phyloP scores from a whole-genome alignment of 345 rosid genomes.

The Atalantia buxifolia region DNA sequence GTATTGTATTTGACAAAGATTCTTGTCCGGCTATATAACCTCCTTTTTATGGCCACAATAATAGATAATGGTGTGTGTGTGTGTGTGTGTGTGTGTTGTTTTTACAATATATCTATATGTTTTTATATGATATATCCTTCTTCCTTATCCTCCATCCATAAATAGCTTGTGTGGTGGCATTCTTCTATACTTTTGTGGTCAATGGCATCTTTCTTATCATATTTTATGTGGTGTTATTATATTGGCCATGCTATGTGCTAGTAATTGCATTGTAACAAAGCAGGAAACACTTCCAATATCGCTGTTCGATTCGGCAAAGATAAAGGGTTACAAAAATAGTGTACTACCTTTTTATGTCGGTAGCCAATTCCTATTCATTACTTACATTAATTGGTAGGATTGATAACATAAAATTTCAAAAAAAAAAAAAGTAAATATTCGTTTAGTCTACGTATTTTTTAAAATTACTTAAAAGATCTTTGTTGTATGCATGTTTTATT shows the following conservation, averaged over 20 bases:
- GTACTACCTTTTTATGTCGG: too few relatives aligned
- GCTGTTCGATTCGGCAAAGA: too few relatives aligned
- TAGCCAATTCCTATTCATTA: too few relatives aligned
- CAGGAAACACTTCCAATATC: neutral
- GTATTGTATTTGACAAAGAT: neutral
- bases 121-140: too few relatives aligned
- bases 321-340: too few relatives aligned
- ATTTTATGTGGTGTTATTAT: neutral
- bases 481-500: too few relatives aligned
- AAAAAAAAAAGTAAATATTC: too few relatives aligned
- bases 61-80: neutral
- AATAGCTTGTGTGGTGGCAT: neutral
- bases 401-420: too few relatives aligned
- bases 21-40: neutral
- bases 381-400: too few relatives aligned
- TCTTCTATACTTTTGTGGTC: neutral
- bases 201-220: neutral
- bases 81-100: neutral
- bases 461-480: too few relatives aligned
- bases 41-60: neutral
- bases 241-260: neutral
- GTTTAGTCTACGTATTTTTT: too few relatives aligned
- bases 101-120: too few relatives aligned
- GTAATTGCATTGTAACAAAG: neutral
- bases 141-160: neutral